phyloP scores from a whole-genome alignment of 371 early-diverging fungal species.

The Mucor racemosus region DNA sequence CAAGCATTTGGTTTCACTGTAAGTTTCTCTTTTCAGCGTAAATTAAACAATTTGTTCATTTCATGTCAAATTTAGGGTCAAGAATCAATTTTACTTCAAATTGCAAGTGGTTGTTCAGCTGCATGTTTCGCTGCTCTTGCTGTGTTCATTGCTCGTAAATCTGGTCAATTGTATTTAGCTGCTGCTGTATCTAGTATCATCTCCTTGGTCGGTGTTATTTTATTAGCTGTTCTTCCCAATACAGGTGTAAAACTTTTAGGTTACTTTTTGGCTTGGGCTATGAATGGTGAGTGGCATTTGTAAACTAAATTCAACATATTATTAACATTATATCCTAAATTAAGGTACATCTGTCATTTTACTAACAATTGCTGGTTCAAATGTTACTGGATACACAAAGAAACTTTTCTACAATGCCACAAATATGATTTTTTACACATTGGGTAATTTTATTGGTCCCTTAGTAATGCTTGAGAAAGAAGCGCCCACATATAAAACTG shows the following conservation, averaged over 20 bases:
- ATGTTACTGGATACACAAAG: constrained; percentile 49
- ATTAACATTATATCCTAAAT: not conserved
- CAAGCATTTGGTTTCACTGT: constrained; percentile 38
- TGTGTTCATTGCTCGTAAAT: constrained; percentile 24
- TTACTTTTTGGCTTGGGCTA: constrained; percentile 34
- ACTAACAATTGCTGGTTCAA: constrained; percentile 30
- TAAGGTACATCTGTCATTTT: constrained; percentile 23
- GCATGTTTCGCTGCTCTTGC: constrained; percentile 24
- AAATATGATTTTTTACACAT: constrained; percentile 30
- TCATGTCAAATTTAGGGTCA: constrained; percentile 10
- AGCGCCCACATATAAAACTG: constrained; percentile 41
- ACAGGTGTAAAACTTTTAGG: constrained; percentile 35
- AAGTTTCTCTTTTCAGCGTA: constrained; percentile 8
- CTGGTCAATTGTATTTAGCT: constrained; percentile 22
- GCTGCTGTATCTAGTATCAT: constrained; percentile 21
- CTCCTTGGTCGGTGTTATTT: constrained; percentile 32
- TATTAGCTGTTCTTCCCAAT: constrained; percentile 31
- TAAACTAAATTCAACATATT: not conserved
- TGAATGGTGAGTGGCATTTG: constrained; percentile 32
- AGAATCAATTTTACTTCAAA: constrained; percentile 41
- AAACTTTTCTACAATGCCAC: constrained; percentile 41
- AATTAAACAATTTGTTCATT: not conserved
- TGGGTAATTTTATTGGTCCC: constrained; percentile 45
- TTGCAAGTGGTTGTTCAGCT: constrained; percentile 30
- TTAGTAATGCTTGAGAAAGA: constrained; percentile 30